Evolutionary conservation across 2,329 filamentous ascomycete genomes (phyloP), one percentile per base, ranked within the genome.

Genomic region (Xylogone sp.): DNA sequence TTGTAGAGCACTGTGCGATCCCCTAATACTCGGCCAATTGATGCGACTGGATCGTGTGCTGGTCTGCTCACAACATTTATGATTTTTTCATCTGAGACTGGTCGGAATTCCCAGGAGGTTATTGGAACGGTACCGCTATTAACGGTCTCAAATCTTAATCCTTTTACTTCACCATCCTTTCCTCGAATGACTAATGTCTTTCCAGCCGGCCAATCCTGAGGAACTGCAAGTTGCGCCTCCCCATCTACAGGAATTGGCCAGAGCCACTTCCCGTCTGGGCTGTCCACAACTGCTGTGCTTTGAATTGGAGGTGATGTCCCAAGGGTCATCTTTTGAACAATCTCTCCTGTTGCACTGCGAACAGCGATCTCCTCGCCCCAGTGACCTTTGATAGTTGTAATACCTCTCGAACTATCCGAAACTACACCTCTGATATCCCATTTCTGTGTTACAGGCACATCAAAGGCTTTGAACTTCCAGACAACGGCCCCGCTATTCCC

Each of bases 1-100:
- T 99, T 99, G 82, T 99, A 99, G 56, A 93, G 81, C 45, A 99
- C 94, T n/a, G 85, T 86, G 43, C 94, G 83, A 64, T 99, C 88
- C 21, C 91, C 92, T 20, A 99, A 81, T 1, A 97, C 94, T 53
- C 90, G 90, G 9, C 94, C 94, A 60, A 99, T 96, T 1, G 94
- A 97, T 2, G 94, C 93, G 45, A 97, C 85, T 0, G 90, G 90
- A 61, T 99, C 92, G 57, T 93, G 87, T 2, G 79, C 65, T 9
- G 90, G 84, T 45, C 86, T 81, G 18, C 84, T 78, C 2, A 84
- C 85, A 39, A 94, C 76, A 43, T 79, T 74, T 6, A 86, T 74
- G 49, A 97, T 83, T 53, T 76, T 82, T 66, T 95, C 82, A 10
- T 82, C 83, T 1, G 75, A 63, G 1, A 82, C 76, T 8, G 89